Evolutionary conservation across 805 yeast species (phyloP), one percentile per base, ranked within the genome.

Genomic region (Lachancea mirantina): DNA sequence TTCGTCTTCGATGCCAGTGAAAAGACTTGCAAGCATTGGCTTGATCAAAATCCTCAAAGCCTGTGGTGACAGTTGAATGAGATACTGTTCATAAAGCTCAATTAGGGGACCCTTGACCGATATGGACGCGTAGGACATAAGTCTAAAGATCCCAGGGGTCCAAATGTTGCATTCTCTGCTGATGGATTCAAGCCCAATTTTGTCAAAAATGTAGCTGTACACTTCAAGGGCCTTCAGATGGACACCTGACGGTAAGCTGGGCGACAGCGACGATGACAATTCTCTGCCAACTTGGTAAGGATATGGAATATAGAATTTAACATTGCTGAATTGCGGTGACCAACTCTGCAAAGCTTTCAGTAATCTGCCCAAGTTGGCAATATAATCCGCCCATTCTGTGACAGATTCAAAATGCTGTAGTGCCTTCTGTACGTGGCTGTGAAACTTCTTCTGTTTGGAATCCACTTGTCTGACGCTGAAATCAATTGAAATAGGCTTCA

Each of bases 351-450:
- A 57, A 0, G 94, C 78, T 52, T 85, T 84, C 38, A 77, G 76
- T 5, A 94, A 68, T 39, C 82, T 75, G 2, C 89, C 77, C 27
- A 94, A 64, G 53, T 84, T 88, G 14, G 96, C 80, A 36, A 92
- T 92, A 55, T 89, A 87, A 54, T 92, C 98, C 9, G 98, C 97
- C 99, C 99, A 92, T 62, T 92, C 98, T 19, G 77, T 82, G 2
- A 87, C 80, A 2, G 82, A 62, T 32, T 84, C 95, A 62, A 89
- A 89, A 13, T 74, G 66, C 5, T 72, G 68, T 14, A 92, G 63
- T 0, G 92, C 84, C 43, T 78, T 72, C 32, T 82, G 89, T 8
- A 89, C 70, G 36, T 70, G 76, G n/a, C 72, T 65, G 14, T 67
- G 62, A 49, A 77, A 80, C 39, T 81, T 76, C 60, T 74, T 80